Evolutionary conservation across 2,329 filamentous ascomycete species (phyloP), one percentile per base, ranked within the genome.

Genomic region (Lachnellula willkommii): DNA sequence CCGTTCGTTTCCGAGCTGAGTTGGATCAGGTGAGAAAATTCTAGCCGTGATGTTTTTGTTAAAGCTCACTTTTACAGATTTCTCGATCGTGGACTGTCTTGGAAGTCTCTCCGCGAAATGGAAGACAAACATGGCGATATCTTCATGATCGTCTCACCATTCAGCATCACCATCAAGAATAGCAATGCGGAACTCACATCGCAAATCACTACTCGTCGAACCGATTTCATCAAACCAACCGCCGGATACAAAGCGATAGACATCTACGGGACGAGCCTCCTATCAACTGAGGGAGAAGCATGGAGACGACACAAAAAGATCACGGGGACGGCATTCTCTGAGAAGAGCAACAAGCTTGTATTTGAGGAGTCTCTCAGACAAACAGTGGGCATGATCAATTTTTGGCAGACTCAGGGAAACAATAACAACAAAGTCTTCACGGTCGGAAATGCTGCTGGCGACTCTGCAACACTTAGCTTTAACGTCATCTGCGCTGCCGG

Each of bases 401-500:
- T 67, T 17, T 75, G 74, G 71, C 59, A 45, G 14, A 47, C 40
- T 14, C 24, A 49, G 7, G 56, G 42, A 3, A 37, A 39, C 1
- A 60, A 63, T 54, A 40, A 28, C 4, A 52, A 17, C 14, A 53
- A 42, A 15, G 52, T 50, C n/a, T 58, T 68, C 43, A 71, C 70
- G 0, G 65, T 80, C 1, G 58, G 63, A 36, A 71, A 77, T 53
- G 70, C 76, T 2, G 72, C 73, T 2, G 60, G 63, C 24, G 75
- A 78, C 53, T 73, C 76, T 1, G 79, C 80, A 73, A 74, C 74
- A 48, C 67, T 81, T 60, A 77, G 74, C 54, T 66, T 82, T 37
- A 76, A 80, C 65, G 74, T 82, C 43, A 81, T 82, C 60, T 79
- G 77, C 63, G 73, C 73, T 39, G 78, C 78, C 51, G 79, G 78